Percentiles rank a stretch among this genome's conserved stretches.
These are phyloP conservation scores for Claviceps sorghi DNA, from an alignment of 2,329 filamentous ascomycete species.

Conservation along the genomic window DNA sequence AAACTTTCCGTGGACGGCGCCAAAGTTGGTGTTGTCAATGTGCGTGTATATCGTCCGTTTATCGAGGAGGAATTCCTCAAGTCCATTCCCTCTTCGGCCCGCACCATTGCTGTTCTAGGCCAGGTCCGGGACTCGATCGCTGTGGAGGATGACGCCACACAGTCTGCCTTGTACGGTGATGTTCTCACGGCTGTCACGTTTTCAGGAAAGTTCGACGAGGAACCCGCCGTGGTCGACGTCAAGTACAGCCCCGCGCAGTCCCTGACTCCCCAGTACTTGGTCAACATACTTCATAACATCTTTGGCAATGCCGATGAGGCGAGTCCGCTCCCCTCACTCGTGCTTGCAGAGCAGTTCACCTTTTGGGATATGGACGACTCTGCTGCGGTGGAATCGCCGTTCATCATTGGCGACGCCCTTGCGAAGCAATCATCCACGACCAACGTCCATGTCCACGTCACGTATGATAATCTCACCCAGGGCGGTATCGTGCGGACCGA, in stretches of 20 bases:
- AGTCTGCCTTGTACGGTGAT: constrained; percentile 84
- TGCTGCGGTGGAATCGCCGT: constrained; percentile 47
- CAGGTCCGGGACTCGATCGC: constrained; percentile 65
- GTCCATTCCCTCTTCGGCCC: constrained; percentile 59
- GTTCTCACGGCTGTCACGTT: constrained; percentile 77
- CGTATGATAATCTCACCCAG: constrained; percentile 49
- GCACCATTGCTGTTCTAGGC: constrained; percentile 70
- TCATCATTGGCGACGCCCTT: constrained; percentile 41
- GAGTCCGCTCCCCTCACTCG: constrained; percentile 25
- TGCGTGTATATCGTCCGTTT: constrained; percentile 89
- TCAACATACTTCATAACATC: constrained; percentile 34
- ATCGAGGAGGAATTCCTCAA: constrained; percentile 87
- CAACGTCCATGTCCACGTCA: constrained; percentile 48
- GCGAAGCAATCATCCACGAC: constrained; percentile 59
- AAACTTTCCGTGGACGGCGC: constrained; percentile 57
- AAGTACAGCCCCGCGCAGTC: constrained; percentile 67
- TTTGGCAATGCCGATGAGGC: constrained; percentile 39
- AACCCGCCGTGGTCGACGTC: constrained; percentile 59
- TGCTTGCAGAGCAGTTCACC: constrained; percentile 65
- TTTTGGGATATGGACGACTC: constrained; percentile 89
- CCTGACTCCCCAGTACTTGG: constrained; percentile 40
- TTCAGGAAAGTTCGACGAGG: constrained; percentile 47
- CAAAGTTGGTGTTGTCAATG: constrained; percentile 77
- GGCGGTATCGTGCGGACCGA: constrained; percentile 76
- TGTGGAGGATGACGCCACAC: constrained; percentile 59